Evolutionary conservation across 257 asterid genomes (phyloP).

Genomic region (Nicotiana tabacum): DNA sequence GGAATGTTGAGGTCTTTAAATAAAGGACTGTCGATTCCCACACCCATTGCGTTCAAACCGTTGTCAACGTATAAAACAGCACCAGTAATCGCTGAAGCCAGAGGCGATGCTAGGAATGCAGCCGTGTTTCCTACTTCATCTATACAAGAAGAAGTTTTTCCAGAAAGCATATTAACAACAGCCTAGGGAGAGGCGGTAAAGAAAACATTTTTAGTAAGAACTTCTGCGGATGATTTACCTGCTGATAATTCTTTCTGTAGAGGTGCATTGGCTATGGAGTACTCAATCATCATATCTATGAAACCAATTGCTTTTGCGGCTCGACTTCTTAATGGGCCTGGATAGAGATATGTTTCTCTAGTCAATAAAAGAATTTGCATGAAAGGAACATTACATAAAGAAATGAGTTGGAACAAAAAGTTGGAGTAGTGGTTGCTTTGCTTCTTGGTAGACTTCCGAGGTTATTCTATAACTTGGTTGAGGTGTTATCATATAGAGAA

Average conservation of each 20-base stretch:
- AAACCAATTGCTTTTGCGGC: constrained; percentile 95
- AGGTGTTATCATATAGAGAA: not conserved
- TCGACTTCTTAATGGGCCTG: constrained; percentile 84
- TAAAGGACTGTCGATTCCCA: constrained; percentile 71
- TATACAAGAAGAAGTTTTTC: constrained; percentile 26
- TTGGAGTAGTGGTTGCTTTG: not conserved
- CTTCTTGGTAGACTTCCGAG: not conserved
- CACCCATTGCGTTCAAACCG: constrained; percentile 89
- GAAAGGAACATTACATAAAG: not conserved
- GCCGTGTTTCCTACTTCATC: constrained; percentile 87
- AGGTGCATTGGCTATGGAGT: constrained; percentile 70
- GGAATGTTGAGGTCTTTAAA: constrained; percentile 71
- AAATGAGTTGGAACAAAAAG: not conserved
- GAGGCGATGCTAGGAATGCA: constrained; percentile 74
- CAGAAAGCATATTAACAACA: not conserved
- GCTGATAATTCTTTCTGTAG: constrained; percentile 82
- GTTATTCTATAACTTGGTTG: not conserved
- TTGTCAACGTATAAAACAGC: constrained; percentile 79
- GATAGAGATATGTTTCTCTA: not conserved
- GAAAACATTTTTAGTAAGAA: not conserved
- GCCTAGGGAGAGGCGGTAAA: not conserved
- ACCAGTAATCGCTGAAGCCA: constrained; percentile 87
- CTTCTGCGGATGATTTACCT: constrained; percentile 28
- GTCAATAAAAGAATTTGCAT: not conserved
- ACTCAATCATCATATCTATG: constrained; percentile 90